phyloP scores from a whole-genome alignment of 192 early-diverging fungal genomes.

The Linnemannia zychae region DNA sequence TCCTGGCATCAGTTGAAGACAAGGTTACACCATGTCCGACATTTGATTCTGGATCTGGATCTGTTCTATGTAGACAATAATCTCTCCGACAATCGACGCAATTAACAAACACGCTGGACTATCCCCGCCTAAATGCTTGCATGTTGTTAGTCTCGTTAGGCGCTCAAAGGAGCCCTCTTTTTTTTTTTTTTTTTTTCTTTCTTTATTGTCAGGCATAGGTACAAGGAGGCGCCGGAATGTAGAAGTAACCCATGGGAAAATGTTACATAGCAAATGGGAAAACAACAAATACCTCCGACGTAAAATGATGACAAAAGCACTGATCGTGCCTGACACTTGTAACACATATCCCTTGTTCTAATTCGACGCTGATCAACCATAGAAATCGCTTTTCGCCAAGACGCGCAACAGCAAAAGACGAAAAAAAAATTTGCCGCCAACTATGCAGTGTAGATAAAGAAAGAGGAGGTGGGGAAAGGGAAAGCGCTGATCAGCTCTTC shows the following conservation, averaged over 20 bases:
- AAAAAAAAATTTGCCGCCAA: background rate
- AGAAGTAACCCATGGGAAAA: background rate
- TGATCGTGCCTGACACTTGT: background rate
- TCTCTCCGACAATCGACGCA: conserved; percentile 4
- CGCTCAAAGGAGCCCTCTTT: background rate
- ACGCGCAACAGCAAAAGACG: background rate
- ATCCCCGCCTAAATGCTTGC: background rate
- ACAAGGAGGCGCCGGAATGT: background rate
- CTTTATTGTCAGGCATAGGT: too few species aligned
- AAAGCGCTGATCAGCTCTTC: background rate
- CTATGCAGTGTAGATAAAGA: background rate
- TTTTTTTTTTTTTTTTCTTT: too few species aligned
- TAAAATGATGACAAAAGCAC: background rate
- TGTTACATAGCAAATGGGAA: too few species aligned
- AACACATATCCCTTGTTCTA: background rate
- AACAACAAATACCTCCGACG: background rate
- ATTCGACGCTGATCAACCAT: background rate
- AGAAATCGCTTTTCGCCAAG: background rate
- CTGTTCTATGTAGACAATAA: background rate
- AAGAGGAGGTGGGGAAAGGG: background rate
- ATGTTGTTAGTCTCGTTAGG: background rate
- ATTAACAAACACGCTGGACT: background rate
- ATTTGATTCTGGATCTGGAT: background rate
- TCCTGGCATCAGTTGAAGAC: background rate
- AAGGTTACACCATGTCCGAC: background rate